Percentiles rank a stretch among this genome's conserved stretches.
Evolutionary conservation across 306 rosid genomes (phyloP).

Genomic region (Parietaria judaica): DNA sequence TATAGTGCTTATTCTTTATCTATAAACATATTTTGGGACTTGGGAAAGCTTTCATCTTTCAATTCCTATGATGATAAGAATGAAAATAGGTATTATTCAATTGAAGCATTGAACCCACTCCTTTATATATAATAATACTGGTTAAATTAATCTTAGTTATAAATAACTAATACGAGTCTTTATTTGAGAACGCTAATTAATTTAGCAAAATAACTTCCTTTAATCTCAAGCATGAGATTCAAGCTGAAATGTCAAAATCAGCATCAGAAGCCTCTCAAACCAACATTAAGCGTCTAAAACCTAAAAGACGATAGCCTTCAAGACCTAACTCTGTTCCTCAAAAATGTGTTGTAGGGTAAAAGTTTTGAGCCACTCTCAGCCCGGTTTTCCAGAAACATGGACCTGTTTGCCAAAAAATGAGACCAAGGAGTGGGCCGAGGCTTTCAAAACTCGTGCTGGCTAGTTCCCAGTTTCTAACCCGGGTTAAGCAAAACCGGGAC

Average conservation of each 20-base stretch:
- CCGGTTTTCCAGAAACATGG: no score
- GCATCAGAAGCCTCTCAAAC: background rate
- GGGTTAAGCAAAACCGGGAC: no score
- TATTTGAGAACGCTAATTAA: conserved; percentile 1
- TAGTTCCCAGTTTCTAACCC: no score
- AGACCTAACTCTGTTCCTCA: background rate
- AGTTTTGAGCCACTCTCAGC: no score
- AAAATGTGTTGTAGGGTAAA: no score
- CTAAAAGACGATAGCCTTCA: background rate
- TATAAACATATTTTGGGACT: background rate
- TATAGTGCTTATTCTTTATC: background rate
- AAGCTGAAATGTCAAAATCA: background rate
- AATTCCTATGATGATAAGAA: background rate
- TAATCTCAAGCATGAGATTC: background rate
- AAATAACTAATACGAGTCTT: background rate
- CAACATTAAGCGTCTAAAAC: background rate
- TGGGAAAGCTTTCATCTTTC: no score
- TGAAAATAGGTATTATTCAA: background rate
- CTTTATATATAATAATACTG: background rate
- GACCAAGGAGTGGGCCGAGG: no score
- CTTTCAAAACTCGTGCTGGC: no score
- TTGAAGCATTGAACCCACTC: background rate
- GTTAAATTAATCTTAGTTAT: background rate
- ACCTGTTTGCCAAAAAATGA: no score
- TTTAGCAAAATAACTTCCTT: conserved; percentile 1